Percentiles rank a stretch among this genome's conserved stretches.
phyloP scores from a whole-genome alignment of 257 asterid genomes.

The Rhazya stricta region DNA sequence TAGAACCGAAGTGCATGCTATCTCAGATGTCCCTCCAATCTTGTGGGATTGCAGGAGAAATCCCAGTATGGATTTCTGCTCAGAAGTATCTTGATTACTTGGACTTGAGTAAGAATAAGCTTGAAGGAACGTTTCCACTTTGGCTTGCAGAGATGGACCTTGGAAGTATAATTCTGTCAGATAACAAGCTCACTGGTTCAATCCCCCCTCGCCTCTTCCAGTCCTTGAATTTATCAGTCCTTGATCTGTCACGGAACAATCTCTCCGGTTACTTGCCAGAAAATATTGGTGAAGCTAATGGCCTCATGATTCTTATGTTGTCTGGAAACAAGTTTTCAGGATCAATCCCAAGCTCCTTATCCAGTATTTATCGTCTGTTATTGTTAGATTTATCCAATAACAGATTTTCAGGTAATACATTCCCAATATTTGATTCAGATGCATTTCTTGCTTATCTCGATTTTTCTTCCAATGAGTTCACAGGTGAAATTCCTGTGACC shows the following conservation, averaged over 20 bases:
- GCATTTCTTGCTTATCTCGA: constrained; percentile 27
- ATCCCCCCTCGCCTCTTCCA: constrained; percentile 27
- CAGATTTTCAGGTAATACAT: constrained; percentile 26
- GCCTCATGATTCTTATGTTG: constrained; percentile 25
- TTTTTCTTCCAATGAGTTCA: constrained; percentile 27
- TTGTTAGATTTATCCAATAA: constrained; percentile 30
- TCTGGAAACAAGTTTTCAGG: constrained; percentile 29
- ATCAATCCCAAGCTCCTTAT: constrained; percentile 23
- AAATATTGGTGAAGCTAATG: constrained; percentile 28
- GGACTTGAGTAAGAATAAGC: constrained; percentile 32
- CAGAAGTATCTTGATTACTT: constrained; percentile 22
- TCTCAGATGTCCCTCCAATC: constrained; percentile 22
- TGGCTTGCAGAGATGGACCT: constrained; percentile 34
- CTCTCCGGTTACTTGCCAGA: constrained; percentile 23
- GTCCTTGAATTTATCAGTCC: constrained; percentile 22
- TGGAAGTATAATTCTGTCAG: constrained; percentile 26
- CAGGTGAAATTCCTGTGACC: constrained; percentile 27
- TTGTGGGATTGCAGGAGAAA: constrained; percentile 24
- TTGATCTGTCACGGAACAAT: constrained; percentile 27
- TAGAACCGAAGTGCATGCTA: constrained; percentile 26
- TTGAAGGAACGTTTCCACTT: constrained; percentile 22
- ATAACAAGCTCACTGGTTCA: constrained; percentile 29
- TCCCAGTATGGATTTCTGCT: constrained; percentile 26
- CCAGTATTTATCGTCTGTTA: constrained; percentile 21
- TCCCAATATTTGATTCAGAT: constrained; percentile 24